Evolutionary conservation across 805 yeast genomes (phyloP).

Genomic region (Candida corydali): DNA sequence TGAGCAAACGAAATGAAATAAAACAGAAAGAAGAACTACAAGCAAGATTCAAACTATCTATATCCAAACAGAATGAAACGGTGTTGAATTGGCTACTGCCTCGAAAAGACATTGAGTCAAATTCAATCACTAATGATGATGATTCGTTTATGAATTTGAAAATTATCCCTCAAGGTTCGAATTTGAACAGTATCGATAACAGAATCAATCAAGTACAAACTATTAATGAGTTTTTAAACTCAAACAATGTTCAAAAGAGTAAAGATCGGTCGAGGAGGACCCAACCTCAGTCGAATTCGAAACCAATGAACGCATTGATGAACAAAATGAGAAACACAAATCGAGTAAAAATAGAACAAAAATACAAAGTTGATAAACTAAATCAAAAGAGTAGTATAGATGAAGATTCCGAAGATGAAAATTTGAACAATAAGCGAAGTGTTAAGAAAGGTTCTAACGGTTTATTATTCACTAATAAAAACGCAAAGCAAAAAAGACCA

Average conservation of each 20-base stretch:
- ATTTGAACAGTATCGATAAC: slow-evolving; percentile 16
- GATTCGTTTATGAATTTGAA: slow-evolving; percentile 29
- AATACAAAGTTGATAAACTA: background rate
- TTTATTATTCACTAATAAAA: background rate
- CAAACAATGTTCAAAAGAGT: slow-evolving; percentile 8
- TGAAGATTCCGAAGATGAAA: too few species aligned
- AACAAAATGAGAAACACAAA: slow-evolving; percentile 29
- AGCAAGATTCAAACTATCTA: slow-evolving; percentile 41
- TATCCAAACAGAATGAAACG: slow-evolving; percentile 30
- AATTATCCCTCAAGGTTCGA: slow-evolving; percentile 28
- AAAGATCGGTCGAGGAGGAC: background rate
- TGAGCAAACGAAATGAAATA: slow-evolving; percentile 36
- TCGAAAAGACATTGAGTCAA: background rate
- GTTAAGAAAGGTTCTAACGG: background rate
- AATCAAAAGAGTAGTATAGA: background rate
- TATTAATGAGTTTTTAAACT: slow-evolving; percentile 26
- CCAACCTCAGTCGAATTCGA: slow-evolving; percentile 12
- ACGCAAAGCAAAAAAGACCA: background rate
- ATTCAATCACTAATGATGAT: slow-evolving; percentile 6
- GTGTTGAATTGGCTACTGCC: slow-evolving; percentile 38
- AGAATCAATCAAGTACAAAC: slow-evolving; percentile 9
- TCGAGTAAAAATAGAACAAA: slow-evolving; percentile 16
- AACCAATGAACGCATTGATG: slow-evolving; percentile 36
- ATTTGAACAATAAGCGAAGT: background rate
- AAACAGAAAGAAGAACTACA: slow-evolving; percentile 45